phyloP scores from a whole-genome alignment of 2,329 filamentous ascomycete genomes.

The Diplocarpon rosae region DNA sequence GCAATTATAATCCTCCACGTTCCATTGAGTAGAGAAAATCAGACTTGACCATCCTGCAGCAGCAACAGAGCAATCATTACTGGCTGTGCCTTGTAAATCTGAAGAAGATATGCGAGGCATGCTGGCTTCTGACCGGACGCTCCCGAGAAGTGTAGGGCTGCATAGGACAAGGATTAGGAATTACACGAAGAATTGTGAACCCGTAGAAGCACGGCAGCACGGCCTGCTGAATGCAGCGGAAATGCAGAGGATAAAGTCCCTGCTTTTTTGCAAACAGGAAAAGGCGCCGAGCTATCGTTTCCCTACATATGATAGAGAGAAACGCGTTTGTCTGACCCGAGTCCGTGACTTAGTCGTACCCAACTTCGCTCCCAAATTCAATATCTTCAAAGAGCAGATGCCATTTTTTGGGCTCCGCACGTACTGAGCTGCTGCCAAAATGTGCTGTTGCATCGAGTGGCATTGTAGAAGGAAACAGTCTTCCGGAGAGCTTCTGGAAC shows the following conservation, averaged over 20 bases:
- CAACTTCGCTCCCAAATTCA: constrained; percentile 1
- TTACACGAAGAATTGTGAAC: neutral
- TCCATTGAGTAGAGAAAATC: constrained; percentile 3
- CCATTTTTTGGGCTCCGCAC: neutral
- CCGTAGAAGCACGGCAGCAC: constrained; percentile 10
- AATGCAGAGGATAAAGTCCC: neutral
- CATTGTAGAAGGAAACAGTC: neutral
- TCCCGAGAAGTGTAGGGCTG: constrained; percentile 13
- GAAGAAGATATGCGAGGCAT: constrained; percentile 3
- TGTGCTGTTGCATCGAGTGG: neutral
- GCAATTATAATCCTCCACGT: constrained; percentile 16
- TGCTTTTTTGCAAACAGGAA: neutral
- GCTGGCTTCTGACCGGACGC: constrained; percentile 6
- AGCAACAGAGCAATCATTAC: constrained; percentile 8
- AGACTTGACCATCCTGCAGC: neutral
- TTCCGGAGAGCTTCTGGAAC: constrained; percentile 4
- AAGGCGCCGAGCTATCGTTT: neutral
- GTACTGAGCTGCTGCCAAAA: neutral
- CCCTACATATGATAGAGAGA: constrained; percentile 1
- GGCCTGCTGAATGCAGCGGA: constrained; percentile 7
- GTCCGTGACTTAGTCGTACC: neutral
- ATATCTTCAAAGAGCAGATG: neutral
- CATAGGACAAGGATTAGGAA: constrained; percentile 10
- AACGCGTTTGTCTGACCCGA: constrained; percentile 1
- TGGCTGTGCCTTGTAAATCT: constrained; percentile 3